Conservation (phyloP, 2,329 filamentous ascomycete genomes). For the Westerdykella aurantiaca region DNA sequence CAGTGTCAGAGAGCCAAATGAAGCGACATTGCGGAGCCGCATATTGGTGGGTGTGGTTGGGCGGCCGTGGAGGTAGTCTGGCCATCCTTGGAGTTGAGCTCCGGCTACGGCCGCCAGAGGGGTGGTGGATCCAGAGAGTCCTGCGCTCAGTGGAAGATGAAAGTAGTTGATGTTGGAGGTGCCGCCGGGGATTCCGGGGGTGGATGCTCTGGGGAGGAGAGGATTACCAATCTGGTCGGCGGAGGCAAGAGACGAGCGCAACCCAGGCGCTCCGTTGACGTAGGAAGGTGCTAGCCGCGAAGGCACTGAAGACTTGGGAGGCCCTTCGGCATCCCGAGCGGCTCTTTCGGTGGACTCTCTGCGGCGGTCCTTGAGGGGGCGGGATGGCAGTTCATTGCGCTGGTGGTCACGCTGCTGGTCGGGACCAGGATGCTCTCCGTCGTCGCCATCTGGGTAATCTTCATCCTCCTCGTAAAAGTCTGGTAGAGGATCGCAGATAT, state of each 20-base stretch:
- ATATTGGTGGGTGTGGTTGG: slow-evolving; percentile 31
- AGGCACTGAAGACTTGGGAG: slow-evolving; percentile 10
- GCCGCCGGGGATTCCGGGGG: slow-evolving; percentile 61
- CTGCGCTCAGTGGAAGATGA: slow-evolving; percentile 66
- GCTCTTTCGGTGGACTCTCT: slow-evolving; percentile 17
- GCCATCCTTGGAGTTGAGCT: slow-evolving; percentile 56
- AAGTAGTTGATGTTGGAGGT: slow-evolving; percentile 78
- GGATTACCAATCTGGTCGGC: slow-evolving; percentile 35
- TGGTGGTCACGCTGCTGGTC: slow-evolving; percentile 17
- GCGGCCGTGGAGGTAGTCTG: slow-evolving; percentile 28
- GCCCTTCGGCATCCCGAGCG: slow-evolving; percentile 11
- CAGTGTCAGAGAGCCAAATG: slow-evolving; percentile 42
- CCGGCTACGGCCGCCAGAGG: slow-evolving; percentile 74
- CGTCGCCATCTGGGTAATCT: slow-evolving; percentile 56
- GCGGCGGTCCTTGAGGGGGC: slow-evolving; percentile 31
- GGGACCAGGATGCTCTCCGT: slow-evolving; percentile 22
- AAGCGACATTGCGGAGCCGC: slow-evolving; percentile 35
- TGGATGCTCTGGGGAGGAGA: slow-evolving; percentile 40
- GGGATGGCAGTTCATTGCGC: slow-evolving; percentile 21
- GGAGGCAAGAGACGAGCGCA: slow-evolving; percentile 26
- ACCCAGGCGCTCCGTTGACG: slow-evolving; percentile 20
- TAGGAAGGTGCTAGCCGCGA: slow-evolving; percentile 20
- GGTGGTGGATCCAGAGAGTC: slow-evolving; percentile 69
- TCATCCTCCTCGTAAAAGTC: slow-evolving; percentile 90
- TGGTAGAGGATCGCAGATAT: slow-evolving; percentile 89